phyloP scores from a whole-genome alignment of 1,139 yeast species.

The Schwanniomyces etchellsii region DNA sequence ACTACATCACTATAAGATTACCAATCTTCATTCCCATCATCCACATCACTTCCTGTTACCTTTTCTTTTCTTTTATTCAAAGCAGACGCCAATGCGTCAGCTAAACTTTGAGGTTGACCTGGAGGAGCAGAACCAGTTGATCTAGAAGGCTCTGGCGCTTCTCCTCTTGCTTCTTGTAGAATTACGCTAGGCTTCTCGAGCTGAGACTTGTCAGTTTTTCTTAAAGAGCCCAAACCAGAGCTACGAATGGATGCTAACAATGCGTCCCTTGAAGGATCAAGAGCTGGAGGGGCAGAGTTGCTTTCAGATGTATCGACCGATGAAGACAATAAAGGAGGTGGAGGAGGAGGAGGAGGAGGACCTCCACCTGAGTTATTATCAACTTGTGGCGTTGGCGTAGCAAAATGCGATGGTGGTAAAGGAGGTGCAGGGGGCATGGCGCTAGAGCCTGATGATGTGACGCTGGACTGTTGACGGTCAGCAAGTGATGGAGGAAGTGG shows the following conservation, averaged over 20 bases:
- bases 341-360: constrained; percentile 19
- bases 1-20: constrained; percentile 5
- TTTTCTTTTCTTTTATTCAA: constrained; percentile 74
- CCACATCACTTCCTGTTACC: constrained; percentile 82
- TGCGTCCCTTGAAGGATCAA: constrained; percentile 69
- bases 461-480: constrained; percentile 1
- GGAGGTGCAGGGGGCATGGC: constrained; percentile 25
- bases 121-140: constrained; percentile 27
- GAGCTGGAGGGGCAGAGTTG: constrained; percentile 23
- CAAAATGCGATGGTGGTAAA: constrained; percentile 19
- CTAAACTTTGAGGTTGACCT: constrained; percentile 57
- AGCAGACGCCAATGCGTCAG: constrained; percentile 88
- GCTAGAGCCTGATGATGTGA: constrained; percentile 7
- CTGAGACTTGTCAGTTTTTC: constrained; percentile 76
- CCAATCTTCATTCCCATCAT: constrained; percentile 58
- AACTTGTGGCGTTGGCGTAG: constrained; percentile 31
- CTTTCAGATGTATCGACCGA: constrained; percentile 10
- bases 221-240: constrained; percentile 54
- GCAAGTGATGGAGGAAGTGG: constrained; percentile 10
- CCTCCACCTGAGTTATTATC: not conserved
- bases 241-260: constrained; percentile 81
- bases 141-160: constrained; percentile 23
- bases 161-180: constrained; percentile 69
- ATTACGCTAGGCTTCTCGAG: constrained; percentile 73
- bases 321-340: constrained; percentile 33